Base-by-base conservation (phyloP, 202 grass and related monocot species). In the Musa balbisiana region DNA sequence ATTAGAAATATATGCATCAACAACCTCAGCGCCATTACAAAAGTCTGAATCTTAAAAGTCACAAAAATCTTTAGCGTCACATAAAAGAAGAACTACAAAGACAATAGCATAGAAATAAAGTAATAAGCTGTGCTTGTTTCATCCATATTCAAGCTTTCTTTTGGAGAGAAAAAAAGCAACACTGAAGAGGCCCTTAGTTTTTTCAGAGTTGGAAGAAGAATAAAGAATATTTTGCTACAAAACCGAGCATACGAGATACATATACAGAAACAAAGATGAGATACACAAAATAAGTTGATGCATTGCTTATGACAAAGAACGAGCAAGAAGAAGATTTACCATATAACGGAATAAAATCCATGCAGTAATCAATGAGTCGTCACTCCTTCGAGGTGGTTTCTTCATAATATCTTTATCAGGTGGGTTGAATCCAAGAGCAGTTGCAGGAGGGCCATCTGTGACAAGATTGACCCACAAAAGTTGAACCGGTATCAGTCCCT, bases 331-430 rank as follows among this genome's bases (percentile, higher is more conserved):
- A 71, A 12, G 12, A 3, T 53, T 73, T 93, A 99, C 95, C 89
- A 90, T 82, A 69, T 99, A 99, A 19, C 95, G 91, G 78, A 99
- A 92, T 73, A 99, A 81, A 76, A 99, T 94, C 91, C 95, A 99
- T 55, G 89, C 83, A 84, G 89, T 92, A 49, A 99, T 99, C 29
- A 99, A 83, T 43, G 95, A 90, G 73, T 94, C 95, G 21, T 92
- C 83, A 2, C 89, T 94, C 68, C 78, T 92, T 56, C 95, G 81
- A 52, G 95, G 95, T 11, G 89, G 95, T 53, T 99, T 99, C 83
- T 92, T 99, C 95, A 99, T 99, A 49, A 99, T 99, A 82, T 94
- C 95, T 72, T 94, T 94, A 63, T 99, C 95, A 53, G 91, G 91
- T 25, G 95, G 91, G 78, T 99, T 99, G 87, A 99, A 99, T 78